A percentile compares a stretch with the other conserved stretches of the same genome.
phyloP scores from a whole-genome alignment of 1,139 yeast genomes.

The Magnusiomyces paraingens region DNA sequence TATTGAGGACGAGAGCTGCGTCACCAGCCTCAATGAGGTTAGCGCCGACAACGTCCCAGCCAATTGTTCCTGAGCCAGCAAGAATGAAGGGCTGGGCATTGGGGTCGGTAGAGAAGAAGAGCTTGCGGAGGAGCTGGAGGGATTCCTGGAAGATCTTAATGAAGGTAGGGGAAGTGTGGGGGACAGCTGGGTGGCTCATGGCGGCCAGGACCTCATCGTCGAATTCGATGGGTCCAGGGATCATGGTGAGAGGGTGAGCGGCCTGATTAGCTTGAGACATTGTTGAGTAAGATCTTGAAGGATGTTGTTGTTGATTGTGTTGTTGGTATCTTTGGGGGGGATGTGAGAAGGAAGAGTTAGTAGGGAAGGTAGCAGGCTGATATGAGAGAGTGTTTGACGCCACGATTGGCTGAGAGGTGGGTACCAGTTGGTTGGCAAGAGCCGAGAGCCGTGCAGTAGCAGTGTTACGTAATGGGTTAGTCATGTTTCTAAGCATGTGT shows the following conservation, averaged over 20 bases:
- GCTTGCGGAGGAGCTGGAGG: constrained; percentile 58
- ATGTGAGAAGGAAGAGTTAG: neutral
- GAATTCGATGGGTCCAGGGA: constrained; percentile 93
- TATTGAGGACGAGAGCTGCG: constrained; percentile 71
- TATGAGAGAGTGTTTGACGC: no score
- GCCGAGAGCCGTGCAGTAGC: neutral
- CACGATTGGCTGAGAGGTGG: no score
- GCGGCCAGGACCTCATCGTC: constrained; percentile 76
- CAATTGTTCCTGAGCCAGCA: constrained; percentile 90
- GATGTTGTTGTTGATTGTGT: neutral
- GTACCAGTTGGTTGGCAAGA: neutral
- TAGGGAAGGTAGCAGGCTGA: neutral
- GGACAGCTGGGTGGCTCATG: constrained; percentile 77
- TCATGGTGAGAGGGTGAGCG: constrained; percentile 54
- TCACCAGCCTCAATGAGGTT: constrained; percentile 58
- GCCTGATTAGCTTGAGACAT: constrained; percentile 14
- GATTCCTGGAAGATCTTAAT: constrained; percentile 64
- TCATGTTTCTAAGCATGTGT: neutral
- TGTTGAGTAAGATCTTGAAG: neutral
- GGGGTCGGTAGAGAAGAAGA: constrained; percentile 65
- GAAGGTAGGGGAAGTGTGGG: constrained; percentile 90
- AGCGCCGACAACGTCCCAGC: constrained; percentile 88
- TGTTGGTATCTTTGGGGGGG: neutral
- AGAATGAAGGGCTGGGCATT: constrained; percentile 71
- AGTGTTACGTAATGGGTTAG: neutral